Base-by-base conservation (phyloP, 2,329 filamentous ascomycete genomes). In the Bipolaris bicolor region DNA sequence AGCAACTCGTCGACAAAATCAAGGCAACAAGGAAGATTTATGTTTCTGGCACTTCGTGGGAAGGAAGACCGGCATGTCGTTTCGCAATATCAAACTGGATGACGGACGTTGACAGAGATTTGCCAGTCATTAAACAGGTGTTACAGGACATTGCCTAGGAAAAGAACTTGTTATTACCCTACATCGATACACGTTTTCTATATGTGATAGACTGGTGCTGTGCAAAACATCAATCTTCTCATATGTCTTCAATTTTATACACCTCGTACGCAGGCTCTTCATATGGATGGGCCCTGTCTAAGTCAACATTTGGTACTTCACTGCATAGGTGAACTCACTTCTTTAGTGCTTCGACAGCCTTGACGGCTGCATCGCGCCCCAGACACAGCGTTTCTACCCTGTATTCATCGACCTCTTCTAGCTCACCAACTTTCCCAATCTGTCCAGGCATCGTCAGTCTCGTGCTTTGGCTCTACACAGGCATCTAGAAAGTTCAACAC, bases 71-170 rank as follows among this genome's bases (percentile, higher is more conserved):
- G 55, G 93, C 93, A 7, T 89, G 88, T 59, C 83, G 94, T n/a
- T 86, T 97, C 65, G 93, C 94, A 0, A 86, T 97, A 40, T 89
- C 90, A 37, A 97, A 90, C 69, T 97, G 92, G 91, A 86, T 85
- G 74, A 88, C 90, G 1, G 83, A 93, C 68, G 82, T 88, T 0
- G 81, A 87, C 46, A 82, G 83, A 58, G 92, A 96, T 71, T 78
- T 88, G 58, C 78, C 76, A 18, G 73, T 91, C n/a, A 84, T 96
- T 15, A 83, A 79, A 59, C 78, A 81, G 5, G 87, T 93, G 3
- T 74, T 96, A 66, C 78, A 80, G 22, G 69, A 76, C n/a, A 64
- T 77, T 39, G 16, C 34, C 24, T 54, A 26, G 13, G 24, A 36
- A 11, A 44, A 39, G 11, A 33, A 33, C 15, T 7, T 39, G 11